Percentiles rank a stretch among this genome's conserved stretches.
These are phyloP conservation scores for Hortaea werneckii DNA, from an alignment of 2,329 filamentous ascomycete genomes.

Conservation along the genomic window DNA sequence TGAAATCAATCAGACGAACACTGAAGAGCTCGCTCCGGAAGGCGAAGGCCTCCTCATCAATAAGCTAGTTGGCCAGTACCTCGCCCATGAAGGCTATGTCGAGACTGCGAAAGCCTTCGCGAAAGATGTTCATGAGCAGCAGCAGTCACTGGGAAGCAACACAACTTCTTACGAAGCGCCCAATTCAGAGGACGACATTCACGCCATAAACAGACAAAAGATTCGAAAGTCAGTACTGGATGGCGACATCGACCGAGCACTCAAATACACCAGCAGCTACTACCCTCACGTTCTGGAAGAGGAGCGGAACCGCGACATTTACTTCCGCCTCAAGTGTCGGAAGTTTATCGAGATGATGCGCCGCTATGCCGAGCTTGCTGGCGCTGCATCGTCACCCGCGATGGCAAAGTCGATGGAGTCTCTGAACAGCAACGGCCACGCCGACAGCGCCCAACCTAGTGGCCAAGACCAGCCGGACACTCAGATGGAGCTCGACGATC, in stretches of 20 bases:
- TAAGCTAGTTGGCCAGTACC: slow-evolving; percentile 72
- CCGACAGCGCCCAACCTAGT: neutral
- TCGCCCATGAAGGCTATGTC: slow-evolving; percentile 91
- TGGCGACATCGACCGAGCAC: slow-evolving; percentile 80
- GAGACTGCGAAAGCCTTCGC: slow-evolving; percentile 79
- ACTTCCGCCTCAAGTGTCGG: slow-evolving; percentile 78
- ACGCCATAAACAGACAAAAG: slow-evolving; percentile 72
- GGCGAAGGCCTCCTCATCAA: slow-evolving; percentile 73
- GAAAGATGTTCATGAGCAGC: slow-evolving; percentile 66
- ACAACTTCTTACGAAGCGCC: slow-evolving; percentile 36
- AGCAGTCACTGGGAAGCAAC: slow-evolving; percentile 46
- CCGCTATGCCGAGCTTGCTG: slow-evolving; percentile 55
- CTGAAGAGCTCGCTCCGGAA: slow-evolving; percentile 52
- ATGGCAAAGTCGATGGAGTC: slow-evolving; percentile 18
- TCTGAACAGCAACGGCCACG: slow-evolving; percentile 21
- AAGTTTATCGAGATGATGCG: slow-evolving; percentile 95
- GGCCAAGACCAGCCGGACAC: slow-evolving; percentile 11
- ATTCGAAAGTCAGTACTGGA: slow-evolving; percentile 81
- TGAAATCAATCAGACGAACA: slow-evolving; percentile 51
- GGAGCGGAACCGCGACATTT: slow-evolving; percentile 60
- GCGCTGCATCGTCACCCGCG: slow-evolving; percentile 25
- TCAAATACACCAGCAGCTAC: slow-evolving; percentile 67
- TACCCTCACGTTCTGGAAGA: slow-evolving; percentile 73
- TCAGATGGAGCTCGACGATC: slow-evolving; percentile 51
- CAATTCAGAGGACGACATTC: slow-evolving; percentile 52